Percentiles rank a stretch among this genome's conserved stretches.
Conservation (phyloP, 2,329 filamentous ascomycete species). For the Beauveria sp. region DNA sequence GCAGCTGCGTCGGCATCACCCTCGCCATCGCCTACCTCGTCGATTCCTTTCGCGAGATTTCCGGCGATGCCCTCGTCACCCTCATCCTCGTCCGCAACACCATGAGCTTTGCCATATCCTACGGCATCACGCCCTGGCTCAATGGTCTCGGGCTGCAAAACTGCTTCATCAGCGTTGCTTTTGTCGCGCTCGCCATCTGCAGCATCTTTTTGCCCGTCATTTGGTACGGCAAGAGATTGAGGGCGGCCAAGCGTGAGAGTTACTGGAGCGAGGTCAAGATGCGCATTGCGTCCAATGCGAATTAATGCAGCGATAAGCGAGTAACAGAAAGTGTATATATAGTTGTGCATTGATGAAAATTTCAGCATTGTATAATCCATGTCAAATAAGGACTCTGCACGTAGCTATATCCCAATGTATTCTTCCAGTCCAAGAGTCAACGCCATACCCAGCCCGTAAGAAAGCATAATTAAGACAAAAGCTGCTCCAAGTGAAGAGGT, state of each 20-base stretch:
- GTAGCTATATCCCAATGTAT: background rate
- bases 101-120: conserved; percentile 28
- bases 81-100: conserved; percentile 32
- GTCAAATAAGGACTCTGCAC: background rate
- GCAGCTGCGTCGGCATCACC: conserved; percentile 27
- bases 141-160: conserved; percentile 33
- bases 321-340: background rate
- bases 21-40: conserved; percentile 33
- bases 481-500: background rate
- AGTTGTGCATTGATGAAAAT: background rate
- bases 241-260: conserved; percentile 15
- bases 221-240: conserved; percentile 33
- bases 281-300: conserved; percentile 3
- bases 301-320: background rate
- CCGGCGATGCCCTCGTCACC: conserved; percentile 30
- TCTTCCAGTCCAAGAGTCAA: background rate
- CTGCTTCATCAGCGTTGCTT: conserved; percentile 33
- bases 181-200: conserved; percentile 30
- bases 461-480: too few relatives aligned
- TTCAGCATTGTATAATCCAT: background rate
- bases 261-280: conserved; percentile 16
- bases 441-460: background rate
- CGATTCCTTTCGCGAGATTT: conserved; percentile 32
- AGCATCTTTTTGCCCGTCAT: conserved; percentile 37
- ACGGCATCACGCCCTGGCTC: conserved; percentile 38